Conservation (phyloP, 768 basidiomycete species). For the Pulveroboletus sp. region DNA sequence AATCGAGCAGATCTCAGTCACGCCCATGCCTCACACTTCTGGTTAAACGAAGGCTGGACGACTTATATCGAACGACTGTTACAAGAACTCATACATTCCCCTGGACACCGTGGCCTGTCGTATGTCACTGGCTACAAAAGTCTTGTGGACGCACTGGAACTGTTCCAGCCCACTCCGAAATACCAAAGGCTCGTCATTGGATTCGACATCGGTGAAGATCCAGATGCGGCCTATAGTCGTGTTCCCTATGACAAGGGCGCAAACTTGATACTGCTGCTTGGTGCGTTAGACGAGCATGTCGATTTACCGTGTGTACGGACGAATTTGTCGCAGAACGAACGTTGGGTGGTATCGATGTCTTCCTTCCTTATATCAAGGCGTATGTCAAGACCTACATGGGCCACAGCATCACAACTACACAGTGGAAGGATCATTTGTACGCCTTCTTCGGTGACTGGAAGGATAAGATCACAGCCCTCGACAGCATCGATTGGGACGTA, state of each 20-base stretch:
- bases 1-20: conserved; percentile 37
- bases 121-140: conserved; percentile 72
- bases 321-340: conserved; percentile 37
- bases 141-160: conserved; percentile 64
- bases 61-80: conserved; percentile 88
- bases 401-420: conserved; percentile 50
- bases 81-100: conserved; percentile 61
- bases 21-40: conserved; percentile 74
- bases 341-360: conserved; percentile 51
- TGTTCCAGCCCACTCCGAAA: conserved; percentile 52
- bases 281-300: conserved; percentile 29
- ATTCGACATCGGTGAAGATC: conserved; percentile 68
- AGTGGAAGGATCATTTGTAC: conserved; percentile 58
- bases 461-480: conserved; percentile 44
- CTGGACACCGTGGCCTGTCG: conserved; percentile 74
- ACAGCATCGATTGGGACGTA: conserved; percentile 55
- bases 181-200: conserved; percentile 79
- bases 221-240: conserved; percentile 68
- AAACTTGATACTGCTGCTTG: conserved; percentile 81
- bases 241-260: conserved; percentile 91
- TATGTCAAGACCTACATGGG: conserved; percentile 54
- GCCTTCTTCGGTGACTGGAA: conserved; percentile 41
- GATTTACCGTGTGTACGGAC: background rate
- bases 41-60: conserved; percentile 94
- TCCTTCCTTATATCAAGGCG: conserved; percentile 52